phyloP scores from a whole-genome alignment of 2,329 filamentous ascomycete species.

The Gaeumannomyces sp. region DNA sequence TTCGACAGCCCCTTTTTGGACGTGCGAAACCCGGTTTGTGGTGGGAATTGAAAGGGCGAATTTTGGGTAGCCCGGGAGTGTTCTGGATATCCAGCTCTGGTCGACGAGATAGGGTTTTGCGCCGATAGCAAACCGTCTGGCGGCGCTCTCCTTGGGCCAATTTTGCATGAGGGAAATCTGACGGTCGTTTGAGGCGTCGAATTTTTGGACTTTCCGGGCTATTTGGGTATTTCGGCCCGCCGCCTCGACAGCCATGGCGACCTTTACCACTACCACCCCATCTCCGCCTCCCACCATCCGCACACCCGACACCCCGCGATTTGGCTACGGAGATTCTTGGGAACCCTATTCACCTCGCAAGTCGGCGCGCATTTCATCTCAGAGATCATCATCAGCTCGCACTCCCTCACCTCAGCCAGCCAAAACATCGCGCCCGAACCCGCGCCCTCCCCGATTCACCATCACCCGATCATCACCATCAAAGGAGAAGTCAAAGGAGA shows the following conservation, averaged over 20 bases:
- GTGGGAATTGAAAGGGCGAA: background rate
- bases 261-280: constrained; percentile 45
- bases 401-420: constrained; percentile 47
- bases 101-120: background rate
- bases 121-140: background rate
- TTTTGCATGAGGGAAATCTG: constrained; percentile 4
- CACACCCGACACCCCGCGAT: constrained; percentile 63
- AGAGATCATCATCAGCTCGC: constrained; percentile 39
- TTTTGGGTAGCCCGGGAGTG: background rate
- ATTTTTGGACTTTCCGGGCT: background rate
- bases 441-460: constrained; percentile 21
- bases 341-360: constrained; percentile 68
- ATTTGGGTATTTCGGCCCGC: background rate
- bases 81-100: background rate
- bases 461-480: constrained; percentile 17
- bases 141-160: background rate
- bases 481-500: background rate
- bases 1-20: constrained; percentile 4
- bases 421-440: constrained; percentile 14
- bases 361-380: constrained; percentile 57
- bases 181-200: background rate
- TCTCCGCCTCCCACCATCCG: constrained; percentile 52
- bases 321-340: constrained; percentile 62
- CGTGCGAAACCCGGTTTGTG: background rate
- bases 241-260: background rate